Conservation (phyloP, 768 basidiomycete species). For the Gautieria morchelliformis region DNA sequence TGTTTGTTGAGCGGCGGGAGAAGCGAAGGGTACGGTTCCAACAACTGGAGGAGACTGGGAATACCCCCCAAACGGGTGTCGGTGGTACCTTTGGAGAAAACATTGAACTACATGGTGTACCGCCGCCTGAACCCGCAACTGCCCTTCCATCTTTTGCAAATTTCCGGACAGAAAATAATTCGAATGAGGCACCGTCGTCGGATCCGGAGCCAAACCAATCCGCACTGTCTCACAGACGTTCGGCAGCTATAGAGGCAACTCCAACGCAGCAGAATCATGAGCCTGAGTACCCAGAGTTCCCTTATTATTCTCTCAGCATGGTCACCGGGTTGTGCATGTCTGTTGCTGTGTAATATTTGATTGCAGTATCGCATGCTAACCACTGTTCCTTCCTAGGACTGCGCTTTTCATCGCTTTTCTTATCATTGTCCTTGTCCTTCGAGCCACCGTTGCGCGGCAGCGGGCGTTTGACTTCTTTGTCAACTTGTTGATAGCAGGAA, state of each 20-base stretch:
- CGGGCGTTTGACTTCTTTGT: constrained; percentile 26
- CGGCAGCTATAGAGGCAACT: neutral
- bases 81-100: neutral
- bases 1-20: neutral
- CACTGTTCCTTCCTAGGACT: neutral
- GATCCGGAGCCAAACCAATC: neutral
- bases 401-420: neutral
- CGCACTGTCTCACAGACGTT: neutral
- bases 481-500: constrained; percentile 39
- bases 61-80: neutral
- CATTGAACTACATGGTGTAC: neutral
- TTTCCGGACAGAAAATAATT: no score
- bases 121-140: neutral
- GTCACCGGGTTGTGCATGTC: neutral
- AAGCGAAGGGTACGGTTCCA: neutral
- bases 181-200: neutral
- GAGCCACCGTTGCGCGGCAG: neutral
- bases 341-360: neutral
- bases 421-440: neutral
- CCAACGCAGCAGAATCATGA: neutral
- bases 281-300: neutral
- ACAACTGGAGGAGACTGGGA: neutral
- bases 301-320: neutral
- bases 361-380: neutral
- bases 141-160: neutral